These are phyloP conservation scores for Quercus parvula DNA, from an alignment of 306 rosid genomes.

Conservation along the genomic window DNA sequence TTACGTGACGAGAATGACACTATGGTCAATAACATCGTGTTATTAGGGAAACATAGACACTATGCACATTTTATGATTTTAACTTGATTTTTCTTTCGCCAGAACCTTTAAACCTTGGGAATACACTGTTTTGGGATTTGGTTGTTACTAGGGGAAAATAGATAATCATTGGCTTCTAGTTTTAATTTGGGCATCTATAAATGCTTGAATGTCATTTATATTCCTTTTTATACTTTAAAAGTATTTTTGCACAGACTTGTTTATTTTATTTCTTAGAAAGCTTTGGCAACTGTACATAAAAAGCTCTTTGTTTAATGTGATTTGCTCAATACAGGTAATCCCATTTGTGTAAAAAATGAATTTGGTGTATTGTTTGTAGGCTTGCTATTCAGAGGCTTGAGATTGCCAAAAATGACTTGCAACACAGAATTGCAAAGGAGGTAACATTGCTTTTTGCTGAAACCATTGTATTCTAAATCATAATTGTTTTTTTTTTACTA, in stretches of 20 bases:
- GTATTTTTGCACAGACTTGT: background rate
- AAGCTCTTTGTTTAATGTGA: background rate
- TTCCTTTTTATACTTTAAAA: background rate
- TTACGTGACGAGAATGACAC: too few relatives aligned
- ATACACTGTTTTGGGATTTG: background rate
- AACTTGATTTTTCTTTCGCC: too few relatives aligned
- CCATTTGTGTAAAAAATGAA: background rate
- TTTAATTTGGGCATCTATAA: background rate
- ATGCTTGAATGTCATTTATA: background rate
- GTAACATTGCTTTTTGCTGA: slow-evolving; percentile 32
- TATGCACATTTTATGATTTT: too few relatives aligned
- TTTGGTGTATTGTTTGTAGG: slow-evolving; percentile 36
- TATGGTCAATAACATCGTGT: too few relatives aligned
- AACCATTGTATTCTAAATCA: slow-evolving; percentile 16
- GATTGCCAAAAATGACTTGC: slow-evolving; percentile 87
- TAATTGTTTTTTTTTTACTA: slow-evolving; percentile 2
- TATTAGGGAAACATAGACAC: too few relatives aligned
- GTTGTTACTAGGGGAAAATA: background rate
- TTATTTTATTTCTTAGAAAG: background rate
- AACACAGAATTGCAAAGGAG: slow-evolving; percentile 97
- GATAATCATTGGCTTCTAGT: background rate
- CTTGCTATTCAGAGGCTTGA: slow-evolving; percentile 97
- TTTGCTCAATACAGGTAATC: background rate
- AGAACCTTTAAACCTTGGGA: too few relatives aligned
- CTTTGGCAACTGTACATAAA: slow-evolving; percentile 1